These are phyloP conservation scores for Mucor saturninus DNA, from an alignment of 371 early-diverging fungal genomes.

Conservation along the genomic window DNA sequence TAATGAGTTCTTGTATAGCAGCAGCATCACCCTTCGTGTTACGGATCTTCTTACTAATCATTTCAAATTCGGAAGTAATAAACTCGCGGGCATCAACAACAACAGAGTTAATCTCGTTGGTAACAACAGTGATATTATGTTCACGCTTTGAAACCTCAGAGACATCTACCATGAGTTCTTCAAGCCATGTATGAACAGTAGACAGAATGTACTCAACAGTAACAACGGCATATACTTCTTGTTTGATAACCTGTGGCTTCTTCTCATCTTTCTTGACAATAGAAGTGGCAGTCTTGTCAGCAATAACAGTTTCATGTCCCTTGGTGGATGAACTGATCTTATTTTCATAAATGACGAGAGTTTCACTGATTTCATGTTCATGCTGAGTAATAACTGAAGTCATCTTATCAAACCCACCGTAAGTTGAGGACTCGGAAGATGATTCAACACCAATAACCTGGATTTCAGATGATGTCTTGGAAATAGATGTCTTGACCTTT, in stretches of 20 bases:
- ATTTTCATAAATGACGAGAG: slow-evolving; percentile 23
- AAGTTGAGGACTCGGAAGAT: slow-evolving; percentile 4
- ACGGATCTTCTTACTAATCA: slow-evolving; percentile 24
- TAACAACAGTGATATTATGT: slow-evolving; percentile 19
- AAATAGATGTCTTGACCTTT: slow-evolving; percentile 27
- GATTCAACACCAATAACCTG: slow-evolving; percentile 28
- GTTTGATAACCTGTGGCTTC: slow-evolving; percentile 1
- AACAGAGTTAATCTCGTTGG: slow-evolving; percentile 18
- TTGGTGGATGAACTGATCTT: slow-evolving; percentile 18
- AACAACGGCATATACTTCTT: slow-evolving; percentile 15
- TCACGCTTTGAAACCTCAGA: slow-evolving; percentile 22
- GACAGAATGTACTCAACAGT: slow-evolving; percentile 19
- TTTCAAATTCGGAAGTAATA: slow-evolving; percentile 19
- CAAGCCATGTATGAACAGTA: slow-evolving; percentile 19
- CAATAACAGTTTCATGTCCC: slow-evolving; percentile 6
- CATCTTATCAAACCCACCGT: slow-evolving; percentile 37
- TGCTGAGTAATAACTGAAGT: slow-evolving; percentile 28
- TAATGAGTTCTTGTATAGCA: slow-evolving; percentile 20
- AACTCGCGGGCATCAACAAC: slow-evolving; percentile 21
- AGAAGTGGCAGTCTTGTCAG: slow-evolving; percentile 5
- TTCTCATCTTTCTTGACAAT: background rate
- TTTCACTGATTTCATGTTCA: slow-evolving; percentile 31
- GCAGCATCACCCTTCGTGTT: slow-evolving; percentile 14
- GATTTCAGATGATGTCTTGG: slow-evolving; percentile 27
- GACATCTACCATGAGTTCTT: slow-evolving; percentile 28